These are phyloP conservation scores for Salix exigua DNA, from an alignment of 345 rosid genomes.

Conservation along the genomic window DNA sequence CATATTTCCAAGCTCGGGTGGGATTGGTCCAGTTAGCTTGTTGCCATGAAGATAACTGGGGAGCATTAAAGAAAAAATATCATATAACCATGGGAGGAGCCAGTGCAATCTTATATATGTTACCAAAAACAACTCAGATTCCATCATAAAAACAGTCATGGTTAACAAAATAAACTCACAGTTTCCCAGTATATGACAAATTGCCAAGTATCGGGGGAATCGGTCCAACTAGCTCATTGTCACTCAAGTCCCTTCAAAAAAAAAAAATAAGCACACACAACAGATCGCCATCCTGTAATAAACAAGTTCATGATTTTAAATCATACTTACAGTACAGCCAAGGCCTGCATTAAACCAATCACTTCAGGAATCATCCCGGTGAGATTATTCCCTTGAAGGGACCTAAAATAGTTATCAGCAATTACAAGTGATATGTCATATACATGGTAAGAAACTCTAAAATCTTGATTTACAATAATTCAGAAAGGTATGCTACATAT, in stretches of 20 bases:
- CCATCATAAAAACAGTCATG: constrained; percentile 4
- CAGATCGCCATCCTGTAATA: neutral
- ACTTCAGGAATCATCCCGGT: constrained; percentile 83
- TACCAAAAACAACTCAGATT: constrained; percentile 46
- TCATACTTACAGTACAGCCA: constrained; percentile 80
- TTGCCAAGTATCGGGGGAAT: constrained; percentile 93
- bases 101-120: neutral
- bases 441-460: neutral
- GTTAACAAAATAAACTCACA: constrained; percentile 48
- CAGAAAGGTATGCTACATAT: too few relatives aligned
- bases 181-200: constrained; percentile 80
- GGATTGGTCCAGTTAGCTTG: constrained; percentile 77
- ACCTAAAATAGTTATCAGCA: constrained; percentile 36
- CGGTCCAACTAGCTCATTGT: constrained; percentile 78
- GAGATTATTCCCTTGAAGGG: constrained; percentile 81
- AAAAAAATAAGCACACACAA: neutral
- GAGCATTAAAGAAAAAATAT: neutral
- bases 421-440: neutral
- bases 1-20: constrained; percentile 98
- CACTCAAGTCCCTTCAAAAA: constrained; percentile 73
- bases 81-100: neutral
- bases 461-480: neutral
- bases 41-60: constrained; percentile 88
- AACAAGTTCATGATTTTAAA: neutral
- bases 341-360: constrained; percentile 95